Conservation (phyloP, 2,329 filamentous ascomycete species). For the Epichloe sibirici region DNA sequence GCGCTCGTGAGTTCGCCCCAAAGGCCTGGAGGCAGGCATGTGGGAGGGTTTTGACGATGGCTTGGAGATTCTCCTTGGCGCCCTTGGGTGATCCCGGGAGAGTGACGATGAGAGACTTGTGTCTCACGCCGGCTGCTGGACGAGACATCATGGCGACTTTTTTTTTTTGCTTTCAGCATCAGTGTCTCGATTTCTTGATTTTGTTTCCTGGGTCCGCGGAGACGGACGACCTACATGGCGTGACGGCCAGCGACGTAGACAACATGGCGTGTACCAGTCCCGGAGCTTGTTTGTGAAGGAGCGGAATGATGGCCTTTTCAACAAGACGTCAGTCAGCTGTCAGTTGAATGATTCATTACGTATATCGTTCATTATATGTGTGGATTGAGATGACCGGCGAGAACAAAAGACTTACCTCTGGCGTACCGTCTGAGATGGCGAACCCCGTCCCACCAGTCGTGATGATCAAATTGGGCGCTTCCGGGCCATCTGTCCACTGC, state of each 20-base stretch:
- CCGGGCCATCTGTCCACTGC: slow-evolving; percentile 57
- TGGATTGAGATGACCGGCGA: background rate
- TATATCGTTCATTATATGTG: too few species aligned
- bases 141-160: slow-evolving; percentile 93
- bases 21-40: slow-evolving; percentile 89
- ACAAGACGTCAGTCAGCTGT: background rate
- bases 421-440: slow-evolving; percentile 70
- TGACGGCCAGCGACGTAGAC: slow-evolving; percentile 68
- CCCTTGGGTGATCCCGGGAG: slow-evolving; percentile 92
- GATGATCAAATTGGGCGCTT: slow-evolving; percentile 61
- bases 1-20: slow-evolving; percentile 64
- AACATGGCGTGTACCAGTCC: slow-evolving; percentile 96
- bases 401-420: slow-evolving; percentile 49
- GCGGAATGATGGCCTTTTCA: slow-evolving; percentile 56
- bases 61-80: slow-evolving; percentile 83
- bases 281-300: slow-evolving; percentile 76
- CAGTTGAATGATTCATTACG: background rate
- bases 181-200: too few species aligned
- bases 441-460: slow-evolving; percentile 94
- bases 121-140: slow-evolving; percentile 77
- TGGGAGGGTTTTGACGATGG: slow-evolving; percentile 78
- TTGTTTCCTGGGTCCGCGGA: too few species aligned
- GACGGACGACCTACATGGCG: slow-evolving; percentile 57
- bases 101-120: slow-evolving; percentile 73
- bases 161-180: background rate